phyloP scores from a whole-genome alignment of 108 stramenopile species.

The Mediolabrus comicus region DNA sequence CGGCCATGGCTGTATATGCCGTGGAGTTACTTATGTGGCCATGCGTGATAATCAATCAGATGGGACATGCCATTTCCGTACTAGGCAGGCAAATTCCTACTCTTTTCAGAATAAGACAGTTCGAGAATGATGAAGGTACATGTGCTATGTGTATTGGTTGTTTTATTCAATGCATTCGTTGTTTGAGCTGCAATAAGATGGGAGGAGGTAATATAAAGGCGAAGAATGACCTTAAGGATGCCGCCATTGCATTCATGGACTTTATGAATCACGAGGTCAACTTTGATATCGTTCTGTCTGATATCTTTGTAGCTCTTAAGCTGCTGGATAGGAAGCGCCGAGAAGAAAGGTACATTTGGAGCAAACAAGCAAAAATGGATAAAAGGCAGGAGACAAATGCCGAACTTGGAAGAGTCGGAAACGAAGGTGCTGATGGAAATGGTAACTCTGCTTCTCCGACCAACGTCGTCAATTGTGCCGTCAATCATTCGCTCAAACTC shows the following conservation, averaged over 20 bases:
- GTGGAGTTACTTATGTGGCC: constrained; percentile 21
- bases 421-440: constrained; percentile 1
- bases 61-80: not conserved
- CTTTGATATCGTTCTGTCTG: constrained; percentile 20
- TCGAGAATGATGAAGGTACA: not conserved
- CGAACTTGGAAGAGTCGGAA: not conserved
- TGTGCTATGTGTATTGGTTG: constrained; percentile 6
- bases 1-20: constrained; percentile 14
- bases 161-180: constrained; percentile 15
- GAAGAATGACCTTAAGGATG: constrained; percentile 18
- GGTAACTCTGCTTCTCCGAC: not conserved
- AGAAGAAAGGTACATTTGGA: constrained; percentile 4
- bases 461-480: not conserved
- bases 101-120: not conserved
- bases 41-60: constrained; percentile 5
- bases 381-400: not conserved
- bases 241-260: constrained; percentile 21
- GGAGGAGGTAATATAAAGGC: constrained; percentile 23
- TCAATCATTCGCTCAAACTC: not conserved
- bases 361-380: constrained; percentile 11
- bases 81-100: not conserved
- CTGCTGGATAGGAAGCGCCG: constrained; percentile 4
- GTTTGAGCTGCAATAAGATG: constrained; percentile 19
- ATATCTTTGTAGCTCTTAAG: constrained; percentile 12
- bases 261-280: constrained; percentile 13